Conservation (phyloP, 495 filamentous ascomycete species). For the Penicillium mononematosum region DNA sequence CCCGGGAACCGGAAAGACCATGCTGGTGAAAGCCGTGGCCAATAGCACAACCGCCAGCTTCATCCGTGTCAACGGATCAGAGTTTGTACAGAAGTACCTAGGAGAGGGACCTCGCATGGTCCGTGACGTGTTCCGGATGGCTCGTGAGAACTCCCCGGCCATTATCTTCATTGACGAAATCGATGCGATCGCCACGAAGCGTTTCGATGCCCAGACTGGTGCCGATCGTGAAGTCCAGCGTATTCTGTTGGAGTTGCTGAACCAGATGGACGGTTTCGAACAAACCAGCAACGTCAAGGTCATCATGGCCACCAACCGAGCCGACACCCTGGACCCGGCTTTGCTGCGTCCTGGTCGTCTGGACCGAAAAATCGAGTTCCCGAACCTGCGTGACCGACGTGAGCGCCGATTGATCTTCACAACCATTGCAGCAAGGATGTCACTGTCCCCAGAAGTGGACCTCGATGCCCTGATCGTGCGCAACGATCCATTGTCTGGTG, state of each 20-base stretch:
- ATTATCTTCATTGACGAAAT: slow-evolving; percentile 99
- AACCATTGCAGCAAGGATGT: slow-evolving; percentile 96
- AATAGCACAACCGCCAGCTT: slow-evolving; percentile 98
- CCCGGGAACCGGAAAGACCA: slow-evolving; percentile 96
- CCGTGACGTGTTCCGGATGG: slow-evolving; percentile 98
- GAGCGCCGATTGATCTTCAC: slow-evolving; percentile 95
- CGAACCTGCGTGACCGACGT: slow-evolving; percentile 81
- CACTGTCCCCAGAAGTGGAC: slow-evolving; percentile 91
- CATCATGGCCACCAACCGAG: slow-evolving; percentile 99
- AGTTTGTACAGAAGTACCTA: slow-evolving; percentile 98
- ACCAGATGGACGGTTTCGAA: slow-evolving; percentile 99
- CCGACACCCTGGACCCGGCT: slow-evolving; percentile 93
- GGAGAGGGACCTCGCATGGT: slow-evolving; percentile 99
- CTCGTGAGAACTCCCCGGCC: slow-evolving; percentile 92
- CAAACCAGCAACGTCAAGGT: slow-evolving; percentile 98
- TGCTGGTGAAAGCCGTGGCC: slow-evolving; percentile 97
- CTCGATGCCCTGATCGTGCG: slow-evolving; percentile 92
- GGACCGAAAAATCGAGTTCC: slow-evolving; percentile 98
- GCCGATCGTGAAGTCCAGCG: slow-evolving; percentile 97
- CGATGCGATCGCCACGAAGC: slow-evolving; percentile 97
- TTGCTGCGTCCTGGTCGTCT: slow-evolving; percentile 91
- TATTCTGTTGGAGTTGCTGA: slow-evolving; percentile 93
- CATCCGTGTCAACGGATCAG: slow-evolving; percentile 95
- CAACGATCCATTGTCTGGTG: slow-evolving; percentile 92
- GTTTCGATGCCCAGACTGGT: slow-evolving; percentile 96